phyloP scores from a whole-genome alignment of 257 asterid species.

The Solanum chmielewskii region DNA sequence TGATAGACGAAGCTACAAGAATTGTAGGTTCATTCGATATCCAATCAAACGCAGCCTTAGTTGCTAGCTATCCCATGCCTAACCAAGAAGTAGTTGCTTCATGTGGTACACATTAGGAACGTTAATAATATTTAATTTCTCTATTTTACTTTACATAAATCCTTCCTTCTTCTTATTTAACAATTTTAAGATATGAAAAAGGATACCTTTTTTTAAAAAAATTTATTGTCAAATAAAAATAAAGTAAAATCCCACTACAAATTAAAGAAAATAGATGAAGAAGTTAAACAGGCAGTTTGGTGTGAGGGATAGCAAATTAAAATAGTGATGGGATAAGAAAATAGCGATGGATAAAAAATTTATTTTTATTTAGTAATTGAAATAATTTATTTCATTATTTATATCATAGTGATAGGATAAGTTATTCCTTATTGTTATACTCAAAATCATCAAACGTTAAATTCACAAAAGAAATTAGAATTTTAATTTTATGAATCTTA shows the following conservation, averaged over 20 bases:
- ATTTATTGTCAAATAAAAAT: not conserved
- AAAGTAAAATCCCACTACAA: no score
- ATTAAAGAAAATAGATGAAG: no score
- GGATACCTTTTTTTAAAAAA: not conserved
- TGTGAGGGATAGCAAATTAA: no score
- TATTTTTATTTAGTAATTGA: accelerated
- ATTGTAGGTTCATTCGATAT: conserved; percentile 7
- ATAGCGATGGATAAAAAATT: no score
- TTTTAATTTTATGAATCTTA: no score
- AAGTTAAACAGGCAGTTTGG: no score
- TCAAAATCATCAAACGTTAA: no score
- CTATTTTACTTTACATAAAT: not conserved
- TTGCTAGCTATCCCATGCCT: conserved; percentile 1
- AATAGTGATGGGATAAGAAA: no score
- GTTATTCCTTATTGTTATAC: no score
- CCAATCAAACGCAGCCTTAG: conserved; percentile 15
- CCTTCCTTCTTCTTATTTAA: not conserved
- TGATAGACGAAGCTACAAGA: conserved; percentile 1
- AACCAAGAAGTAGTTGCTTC: not conserved
- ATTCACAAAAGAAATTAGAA: no score
- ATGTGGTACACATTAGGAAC: not conserved
- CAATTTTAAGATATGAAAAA: not conserved
- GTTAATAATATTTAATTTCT: not conserved
- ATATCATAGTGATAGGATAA: no score
- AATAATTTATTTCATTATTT: no score